Evolutionary conservation across 352 stramenopile genomes (phyloP).

Genomic region (Phytophthora colocasiae): DNA sequence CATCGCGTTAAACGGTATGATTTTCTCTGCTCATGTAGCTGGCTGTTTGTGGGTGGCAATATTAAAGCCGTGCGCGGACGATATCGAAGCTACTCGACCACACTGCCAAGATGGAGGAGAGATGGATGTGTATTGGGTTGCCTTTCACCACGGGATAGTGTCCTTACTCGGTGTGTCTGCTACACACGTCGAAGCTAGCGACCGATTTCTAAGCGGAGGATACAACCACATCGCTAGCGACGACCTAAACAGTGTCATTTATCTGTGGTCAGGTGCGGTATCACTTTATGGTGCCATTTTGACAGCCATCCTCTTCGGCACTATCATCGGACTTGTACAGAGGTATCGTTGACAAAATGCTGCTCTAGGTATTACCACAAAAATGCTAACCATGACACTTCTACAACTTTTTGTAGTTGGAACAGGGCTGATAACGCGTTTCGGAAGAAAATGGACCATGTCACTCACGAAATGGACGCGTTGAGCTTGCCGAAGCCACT

Average conservation of each 20-base stretch:
- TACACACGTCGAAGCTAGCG: conserved; percentile 48
- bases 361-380: not conserved
- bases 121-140: conserved; percentile 63
- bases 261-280: conserved; percentile 52
- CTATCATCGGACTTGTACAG: conserved; percentile 65
- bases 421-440: conserved; percentile 72
- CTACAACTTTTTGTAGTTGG: conserved; percentile 38
- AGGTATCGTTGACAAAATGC: conserved; percentile 34
- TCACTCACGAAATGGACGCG: conserved; percentile 73
- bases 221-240: conserved; percentile 35
- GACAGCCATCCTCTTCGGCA: conserved; percentile 60
- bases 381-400: not conserved
- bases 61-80: conserved; percentile 47
- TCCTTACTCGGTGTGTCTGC: conserved; percentile 60
- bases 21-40: conserved; percentile 62
- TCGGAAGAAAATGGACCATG: conserved; percentile 77
- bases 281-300: conserved; percentile 56
- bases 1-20: conserved; percentile 57
- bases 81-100: conserved; percentile 24
- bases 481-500: conserved; percentile 60
- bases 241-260: conserved; percentile 34
- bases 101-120: conserved; percentile 43
- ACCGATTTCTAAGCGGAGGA: conserved; percentile 60
- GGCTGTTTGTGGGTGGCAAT: conserved; percentile 69
- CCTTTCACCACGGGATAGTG: conserved; percentile 62